Evolutionary conservation across 768 basidiomycete species (phyloP).

Genomic region (Pleurotus tuoliensis): DNA sequence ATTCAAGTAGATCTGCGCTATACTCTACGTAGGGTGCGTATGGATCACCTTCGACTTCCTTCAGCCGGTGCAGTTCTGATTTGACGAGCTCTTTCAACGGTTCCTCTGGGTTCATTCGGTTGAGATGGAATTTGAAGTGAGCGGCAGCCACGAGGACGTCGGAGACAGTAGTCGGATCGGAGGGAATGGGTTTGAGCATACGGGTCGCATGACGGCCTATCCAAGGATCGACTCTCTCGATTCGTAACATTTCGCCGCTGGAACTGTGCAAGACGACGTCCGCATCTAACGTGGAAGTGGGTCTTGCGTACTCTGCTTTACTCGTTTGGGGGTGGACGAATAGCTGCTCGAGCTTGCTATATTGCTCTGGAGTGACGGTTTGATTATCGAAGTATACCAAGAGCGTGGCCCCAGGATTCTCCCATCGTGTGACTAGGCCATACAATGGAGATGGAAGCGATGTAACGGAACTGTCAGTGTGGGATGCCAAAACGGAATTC

Average conservation of each 20-base stretch:
- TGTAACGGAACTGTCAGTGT: neutral
- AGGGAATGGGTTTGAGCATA: neutral
- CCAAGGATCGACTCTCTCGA: neutral
- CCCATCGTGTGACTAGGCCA: neutral
- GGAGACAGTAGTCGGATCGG: neutral
- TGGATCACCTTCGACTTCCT: neutral
- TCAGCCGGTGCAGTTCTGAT: constrained; percentile 16
- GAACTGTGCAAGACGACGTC: neutral
- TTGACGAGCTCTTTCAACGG: constrained; percentile 21
- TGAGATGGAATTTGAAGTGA: constrained; percentile 28
- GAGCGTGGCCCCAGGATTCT: neutral
- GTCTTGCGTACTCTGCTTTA: neutral
- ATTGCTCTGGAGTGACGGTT: neutral
- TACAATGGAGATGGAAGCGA: neutral
- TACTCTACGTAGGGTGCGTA: neutral
- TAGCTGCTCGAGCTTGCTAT: neutral
- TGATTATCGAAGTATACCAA: neutral
- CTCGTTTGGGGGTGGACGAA: neutral
- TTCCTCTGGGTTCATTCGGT: constrained; percentile 14
- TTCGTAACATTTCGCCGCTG: neutral
- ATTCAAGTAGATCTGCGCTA: neutral
- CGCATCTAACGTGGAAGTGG: neutral
- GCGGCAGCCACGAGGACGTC: neutral
- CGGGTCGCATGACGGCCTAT: neutral
- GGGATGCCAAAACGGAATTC: constrained; percentile 1